Evolutionary conservation across 306 rosid genomes (phyloP), one percentile per base, ranked within the genome.

Genomic region (Dryas octopetala): DNA sequence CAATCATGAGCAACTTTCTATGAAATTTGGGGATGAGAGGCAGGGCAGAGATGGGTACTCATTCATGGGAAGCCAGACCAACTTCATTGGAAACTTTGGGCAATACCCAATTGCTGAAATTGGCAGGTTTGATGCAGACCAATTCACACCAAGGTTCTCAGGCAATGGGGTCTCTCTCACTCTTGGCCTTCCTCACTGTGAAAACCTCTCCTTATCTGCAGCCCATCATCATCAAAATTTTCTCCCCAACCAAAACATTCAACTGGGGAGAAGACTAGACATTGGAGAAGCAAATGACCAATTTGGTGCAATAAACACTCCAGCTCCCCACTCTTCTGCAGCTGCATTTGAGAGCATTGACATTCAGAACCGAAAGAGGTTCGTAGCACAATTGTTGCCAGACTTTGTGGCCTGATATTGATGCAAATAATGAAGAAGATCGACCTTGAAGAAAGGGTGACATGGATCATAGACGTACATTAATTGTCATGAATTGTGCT

Each of bases 141-240:
- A 91, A 48, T 92, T 87, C 74, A 58, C 93, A 61, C 90, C 89
- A 76, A 85, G 97, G 76, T 95, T 84, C 81, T 85, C 97, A 32
- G 93, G 97, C 76, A 90, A 92, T 84, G 86, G 96, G 0, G 97
- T 95, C 47, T 95, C 99, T 9, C 86, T 95, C 70, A 95, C 97
- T 78, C 92, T 95, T 61, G 99, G 99, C 59, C 95, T 95, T 38
- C 99, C 97, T 26, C 97, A 91, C 62, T 83, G 94, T 74, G 97
- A 91, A 72, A 84, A 87, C 76, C 85, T 84, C 40, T 79, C 98
- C 4, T 40, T 93, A 60, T 82, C 97, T 14, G 91, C 82, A 10
- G 81, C 91, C 32, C 76, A 58, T 60, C 68, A 59, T 3, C 97
- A 90, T 60, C 98, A 91, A 55, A 77, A 54, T 1, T 91, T 91